Base-by-base conservation (phyloP, 2,329 filamentous ascomycete genomes). In the Teratosphaeria gauchensis region DNA sequence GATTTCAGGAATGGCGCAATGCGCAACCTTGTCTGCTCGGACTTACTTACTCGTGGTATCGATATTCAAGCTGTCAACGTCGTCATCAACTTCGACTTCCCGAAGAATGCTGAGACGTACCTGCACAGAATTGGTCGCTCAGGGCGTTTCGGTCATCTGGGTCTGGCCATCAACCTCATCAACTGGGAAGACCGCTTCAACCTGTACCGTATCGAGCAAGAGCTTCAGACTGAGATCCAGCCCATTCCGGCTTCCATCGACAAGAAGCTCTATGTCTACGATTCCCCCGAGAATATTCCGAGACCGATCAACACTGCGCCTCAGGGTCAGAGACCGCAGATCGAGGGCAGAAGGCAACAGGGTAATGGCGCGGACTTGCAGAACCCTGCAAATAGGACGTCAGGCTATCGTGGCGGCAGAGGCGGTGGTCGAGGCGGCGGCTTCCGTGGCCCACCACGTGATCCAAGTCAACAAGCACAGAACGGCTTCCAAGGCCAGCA, bases 161-260 rank as follows among this genome's bases (percentile, higher is more conserved):
- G 94, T 82, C 80, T 99, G 66, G 95, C 95, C 64, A 99, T 99
- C 73, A 99, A 99, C 76, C 80, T 99, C 73, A 99, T 99, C 81
- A 97, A 95, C 75, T 99, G 94, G 94, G 94, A 99, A 59, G 94
- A 99, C 74, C 86, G 94, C 31, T 97, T 96, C 82, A 99, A 97
- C 75, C 82, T 99, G 21, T 99, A 99, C 80, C 95, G 95, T 74
- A 99, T 99, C 67, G 94, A 99, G 75, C 89, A 95, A 68, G 94
- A 99, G 70, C 81, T 99, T 48, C 94, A 94, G 56, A 99, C 94
- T 6, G 94, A 99, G 76, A 99, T 99, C 62, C 89, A 94, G 71
- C 87, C 94, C n/a, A 99, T 99, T 69, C 94, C 94, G 19, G 82
- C 85, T 56, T 88, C 85, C 66, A 99, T 99, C 65, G 94, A 99